A percentile compares a stretch with the other conserved stretches of the same genome.
These are phyloP conservation scores for Annulohypoxylon moriforme DNA, from an alignment of 495 filamentous ascomycete genomes.

Conservation along the genomic window DNA sequence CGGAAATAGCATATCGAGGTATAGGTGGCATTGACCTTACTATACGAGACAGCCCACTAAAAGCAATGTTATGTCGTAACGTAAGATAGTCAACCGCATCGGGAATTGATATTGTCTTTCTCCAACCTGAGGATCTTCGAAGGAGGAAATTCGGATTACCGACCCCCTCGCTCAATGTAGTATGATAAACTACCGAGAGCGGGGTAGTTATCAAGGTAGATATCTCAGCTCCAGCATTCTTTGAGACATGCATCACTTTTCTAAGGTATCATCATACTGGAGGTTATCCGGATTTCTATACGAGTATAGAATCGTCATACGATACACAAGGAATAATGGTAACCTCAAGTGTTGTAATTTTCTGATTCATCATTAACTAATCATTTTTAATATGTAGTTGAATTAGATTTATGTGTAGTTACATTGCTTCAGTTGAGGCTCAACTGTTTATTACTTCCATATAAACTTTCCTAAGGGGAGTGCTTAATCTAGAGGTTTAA, in stretches of 20 bases:
- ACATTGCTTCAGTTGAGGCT: constrained; percentile 4
- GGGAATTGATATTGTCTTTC: neutral
- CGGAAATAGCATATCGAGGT: constrained; percentile 6
- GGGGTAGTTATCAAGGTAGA: constrained; percentile 25
- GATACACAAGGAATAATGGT: neutral
- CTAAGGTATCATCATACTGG: neutral
- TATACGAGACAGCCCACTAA: neutral
- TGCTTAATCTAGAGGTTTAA: neutral
- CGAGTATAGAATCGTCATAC: neutral
- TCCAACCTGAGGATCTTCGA: constrained; percentile 10
- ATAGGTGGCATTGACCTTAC: constrained; percentile 20
- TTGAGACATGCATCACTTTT: neutral
- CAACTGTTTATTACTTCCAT: neutral
- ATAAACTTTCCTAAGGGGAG: neutral
- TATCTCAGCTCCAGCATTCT: neutral
- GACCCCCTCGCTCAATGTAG: constrained; percentile 14
- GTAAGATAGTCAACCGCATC: neutral
- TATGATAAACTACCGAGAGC: constrained; percentile 39
- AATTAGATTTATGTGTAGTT: neutral
- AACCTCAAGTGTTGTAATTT: neutral
- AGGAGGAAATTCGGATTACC: constrained; percentile 23
- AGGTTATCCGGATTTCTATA: neutral
- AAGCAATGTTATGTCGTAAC: neutral
- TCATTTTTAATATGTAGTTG: neutral
- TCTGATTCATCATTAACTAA: neutral